These are phyloP conservation scores for Lactarius psammicola DNA, from an alignment of 768 basidiomycete genomes.

Conservation along the genomic window DNA sequence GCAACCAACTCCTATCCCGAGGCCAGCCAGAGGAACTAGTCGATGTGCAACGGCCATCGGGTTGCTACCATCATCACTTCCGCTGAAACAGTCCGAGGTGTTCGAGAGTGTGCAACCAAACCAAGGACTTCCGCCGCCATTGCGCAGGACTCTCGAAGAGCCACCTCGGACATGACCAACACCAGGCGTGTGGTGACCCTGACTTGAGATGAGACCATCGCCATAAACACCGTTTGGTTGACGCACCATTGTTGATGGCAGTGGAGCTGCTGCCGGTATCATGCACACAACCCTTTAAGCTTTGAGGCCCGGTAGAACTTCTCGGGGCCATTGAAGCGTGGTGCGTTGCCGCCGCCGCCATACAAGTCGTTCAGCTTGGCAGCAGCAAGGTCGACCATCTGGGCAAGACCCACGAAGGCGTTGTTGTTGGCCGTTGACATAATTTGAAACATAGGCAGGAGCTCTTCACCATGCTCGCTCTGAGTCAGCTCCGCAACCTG, in stretches of 20 bases:
- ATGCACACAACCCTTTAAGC: slow-evolving; percentile 41
- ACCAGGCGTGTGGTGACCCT: slow-evolving; percentile 35
- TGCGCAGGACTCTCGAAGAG: slow-evolving; percentile 45
- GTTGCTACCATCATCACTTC: slow-evolving; percentile 44
- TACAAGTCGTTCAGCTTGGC: slow-evolving; percentile 63
- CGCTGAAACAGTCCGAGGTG: slow-evolving; percentile 48
- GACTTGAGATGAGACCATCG: slow-evolving; percentile 45
- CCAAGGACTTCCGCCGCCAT: slow-evolving; percentile 46
- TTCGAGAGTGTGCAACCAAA: slow-evolving; percentile 52
- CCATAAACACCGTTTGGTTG: slow-evolving; percentile 45
- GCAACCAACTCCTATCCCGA: slow-evolving; percentile 45
- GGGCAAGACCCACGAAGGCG: slow-evolving; percentile 27
- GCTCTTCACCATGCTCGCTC: slow-evolving; percentile 96
- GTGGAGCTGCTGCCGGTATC: too few species aligned
- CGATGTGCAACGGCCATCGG: slow-evolving; percentile 14
- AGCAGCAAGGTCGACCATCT: slow-evolving; percentile 60
- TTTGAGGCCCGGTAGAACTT: slow-evolving; percentile 68
- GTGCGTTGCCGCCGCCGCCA: slow-evolving; percentile 61
- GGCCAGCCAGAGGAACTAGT: slow-evolving; percentile 38
- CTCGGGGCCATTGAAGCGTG: slow-evolving; percentile 84
- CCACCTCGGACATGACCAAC: slow-evolving; percentile 4
- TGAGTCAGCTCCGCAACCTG: slow-evolving; percentile 83
- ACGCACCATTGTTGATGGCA: slow-evolving; percentile 15
- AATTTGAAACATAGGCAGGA: slow-evolving; percentile 88
- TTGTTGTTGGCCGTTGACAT: slow-evolving; percentile 41